These are phyloP conservation scores for Phytophthora parvispora DNA, from an alignment of 352 stramenopile species.

Conservation along the genomic window DNA sequence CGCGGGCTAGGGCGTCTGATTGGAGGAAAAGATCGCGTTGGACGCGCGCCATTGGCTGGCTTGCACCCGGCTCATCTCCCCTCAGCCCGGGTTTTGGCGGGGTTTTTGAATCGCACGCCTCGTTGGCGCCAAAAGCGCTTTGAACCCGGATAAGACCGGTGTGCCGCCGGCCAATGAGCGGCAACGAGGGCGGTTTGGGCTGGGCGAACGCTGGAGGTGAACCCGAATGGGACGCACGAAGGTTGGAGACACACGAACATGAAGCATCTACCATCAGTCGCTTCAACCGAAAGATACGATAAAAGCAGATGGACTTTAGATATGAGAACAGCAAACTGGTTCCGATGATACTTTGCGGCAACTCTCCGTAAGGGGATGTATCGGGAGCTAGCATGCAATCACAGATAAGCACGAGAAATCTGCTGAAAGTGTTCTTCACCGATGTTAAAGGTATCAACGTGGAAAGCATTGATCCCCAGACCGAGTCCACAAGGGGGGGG, in stretches of 20 bases:
- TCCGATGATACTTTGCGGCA: no score
- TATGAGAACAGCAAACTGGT: no score
- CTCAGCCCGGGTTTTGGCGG: slow-evolving; percentile 26
- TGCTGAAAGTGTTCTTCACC: no score
- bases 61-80: background rate
- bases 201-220: no score
- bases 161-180: background rate
- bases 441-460: no score
- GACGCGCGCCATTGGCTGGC: slow-evolving; percentile 6
- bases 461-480: no score
- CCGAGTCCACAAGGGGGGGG: no score
- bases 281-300: background rate
- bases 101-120: background rate
- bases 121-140: slow-evolving; percentile 21
- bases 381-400: no score
- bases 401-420: no score
- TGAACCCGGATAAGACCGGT: background rate
- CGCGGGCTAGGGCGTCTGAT: slow-evolving; percentile 5
- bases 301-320: background rate
- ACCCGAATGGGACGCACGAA: background rate
- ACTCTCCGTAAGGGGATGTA: no score
- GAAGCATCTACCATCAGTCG: background rate
- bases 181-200: no score
- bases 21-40: slow-evolving; percentile 13
- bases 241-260: background rate